Percentiles rank a stretch among this genome's conserved stretches.
phyloP scores from a whole-genome alignment of 2,329 filamentous ascomycete species.

The Lachnellula arida region DNA sequence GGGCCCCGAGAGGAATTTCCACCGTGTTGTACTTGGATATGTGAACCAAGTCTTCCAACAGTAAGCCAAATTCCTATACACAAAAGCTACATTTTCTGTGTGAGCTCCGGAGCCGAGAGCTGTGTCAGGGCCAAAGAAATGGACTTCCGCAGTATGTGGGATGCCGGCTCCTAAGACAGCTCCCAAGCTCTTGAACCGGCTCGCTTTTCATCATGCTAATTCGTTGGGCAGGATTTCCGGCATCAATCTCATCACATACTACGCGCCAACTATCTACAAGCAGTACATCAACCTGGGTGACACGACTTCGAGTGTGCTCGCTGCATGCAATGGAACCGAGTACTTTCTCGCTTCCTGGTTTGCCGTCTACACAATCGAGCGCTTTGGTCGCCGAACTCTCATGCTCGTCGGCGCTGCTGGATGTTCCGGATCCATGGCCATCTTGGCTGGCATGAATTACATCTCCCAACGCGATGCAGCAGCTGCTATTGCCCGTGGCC shows the following conservation, averaged over 20 bases:
- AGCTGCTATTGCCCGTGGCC: too few relatives aligned
- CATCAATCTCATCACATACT: constrained; percentile 42
- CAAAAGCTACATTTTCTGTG: too few relatives aligned
- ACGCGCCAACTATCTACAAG: constrained; percentile 47
- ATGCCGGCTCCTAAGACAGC: background rate
- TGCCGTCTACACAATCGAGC: constrained; percentile 42
- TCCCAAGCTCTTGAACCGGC: background rate
- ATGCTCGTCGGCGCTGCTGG: constrained; percentile 66
- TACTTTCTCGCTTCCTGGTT: constrained; percentile 39
- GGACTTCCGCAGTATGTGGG: constrained; percentile 32
- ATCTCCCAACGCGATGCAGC: constrained; percentile 37
- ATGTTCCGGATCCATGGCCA: constrained; percentile 61
- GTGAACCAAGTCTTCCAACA: constrained; percentile 50
- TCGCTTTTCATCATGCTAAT: background rate
- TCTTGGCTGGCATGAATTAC: constrained; percentile 40
- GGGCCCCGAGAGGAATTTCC: constrained; percentile 48
- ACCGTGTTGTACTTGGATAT: constrained; percentile 47
- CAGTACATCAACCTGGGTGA: constrained; percentile 43
- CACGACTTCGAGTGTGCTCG: constrained; percentile 47
- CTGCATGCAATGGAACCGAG: constrained; percentile 47
- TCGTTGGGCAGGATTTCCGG: constrained; percentile 15
- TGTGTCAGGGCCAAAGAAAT: too few relatives aligned
- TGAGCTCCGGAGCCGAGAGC: constrained; percentile 4
- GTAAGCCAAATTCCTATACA: too few relatives aligned
- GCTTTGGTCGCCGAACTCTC: constrained; percentile 61